Evolutionary conservation across 1,284 basidiomycete species (phyloP).

Genomic region (Rhodotorula sp.): DNA sequence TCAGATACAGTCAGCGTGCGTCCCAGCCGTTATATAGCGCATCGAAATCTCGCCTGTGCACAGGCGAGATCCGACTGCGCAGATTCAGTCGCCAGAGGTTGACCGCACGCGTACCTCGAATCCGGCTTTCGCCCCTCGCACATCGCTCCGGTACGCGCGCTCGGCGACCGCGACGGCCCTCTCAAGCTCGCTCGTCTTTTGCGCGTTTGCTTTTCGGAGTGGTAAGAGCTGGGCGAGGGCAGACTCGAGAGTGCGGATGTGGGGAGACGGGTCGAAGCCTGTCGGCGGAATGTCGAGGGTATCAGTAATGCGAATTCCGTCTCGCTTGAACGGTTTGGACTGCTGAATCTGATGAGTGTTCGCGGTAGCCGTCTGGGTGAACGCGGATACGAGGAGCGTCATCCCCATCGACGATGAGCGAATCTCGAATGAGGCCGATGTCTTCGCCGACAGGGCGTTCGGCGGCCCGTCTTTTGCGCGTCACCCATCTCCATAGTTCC

Average conservation of each 20-base stretch:
- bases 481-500: background rate
- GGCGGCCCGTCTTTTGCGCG: too few species aligned
- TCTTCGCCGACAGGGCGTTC: too few species aligned
- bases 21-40: too few species aligned
- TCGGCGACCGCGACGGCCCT: constrained; percentile 86
- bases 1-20: background rate
- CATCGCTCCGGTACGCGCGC: constrained; percentile 88
- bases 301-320: too few species aligned
- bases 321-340: too few species aligned
- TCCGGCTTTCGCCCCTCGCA: constrained; percentile 83
- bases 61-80: background rate
- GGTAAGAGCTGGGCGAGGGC: constrained; percentile 82
- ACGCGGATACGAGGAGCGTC: too few species aligned
- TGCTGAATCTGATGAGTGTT: too few species aligned
- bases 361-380: too few species aligned
- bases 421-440: too few species aligned
- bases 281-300: background rate
- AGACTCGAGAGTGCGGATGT: constrained; percentile 85
- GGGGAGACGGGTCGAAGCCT: constrained; percentile 93
- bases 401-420: too few species aligned
- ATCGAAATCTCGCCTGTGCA: background rate
- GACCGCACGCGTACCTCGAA: constrained; percentile 67
- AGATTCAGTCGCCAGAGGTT: background rate
- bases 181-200: constrained; percentile 85
- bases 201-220: constrained; percentile 80